These are phyloP conservation scores for Chlorociboria aeruginascens DNA, from an alignment of 495 filamentous ascomycete genomes.

Conservation along the genomic window DNA sequence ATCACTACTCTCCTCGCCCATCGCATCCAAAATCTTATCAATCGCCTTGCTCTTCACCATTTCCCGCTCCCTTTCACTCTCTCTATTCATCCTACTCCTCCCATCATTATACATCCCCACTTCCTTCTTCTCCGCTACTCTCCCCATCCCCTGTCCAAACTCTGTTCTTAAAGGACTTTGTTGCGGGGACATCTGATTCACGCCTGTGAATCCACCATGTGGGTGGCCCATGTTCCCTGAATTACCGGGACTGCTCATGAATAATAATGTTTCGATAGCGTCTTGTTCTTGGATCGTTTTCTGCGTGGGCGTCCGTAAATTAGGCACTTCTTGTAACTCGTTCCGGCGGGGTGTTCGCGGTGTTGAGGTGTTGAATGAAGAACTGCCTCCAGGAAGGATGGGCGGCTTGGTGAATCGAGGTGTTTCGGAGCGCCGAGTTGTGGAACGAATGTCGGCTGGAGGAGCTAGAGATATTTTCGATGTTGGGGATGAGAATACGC, in stretches of 20 bases:
- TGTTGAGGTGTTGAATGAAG: constrained; percentile 15
- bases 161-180: constrained; percentile 18
- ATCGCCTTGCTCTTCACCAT: constrained; percentile 27
- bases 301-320: constrained; percentile 46
- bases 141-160: constrained; percentile 16
- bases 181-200: constrained; percentile 22
- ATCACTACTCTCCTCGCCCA: constrained; percentile 24
- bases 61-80: constrained; percentile 6
- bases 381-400: constrained; percentile 15
- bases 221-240: constrained; percentile 41
- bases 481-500: constrained; percentile 4
- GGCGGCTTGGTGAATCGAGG: constrained; percentile 19
- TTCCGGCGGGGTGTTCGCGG: constrained; percentile 15
- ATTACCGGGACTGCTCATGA: constrained; percentile 79
- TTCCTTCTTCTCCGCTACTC: constrained; percentile 25
- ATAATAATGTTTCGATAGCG: constrained; percentile 75
- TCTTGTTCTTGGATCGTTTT: constrained; percentile 71
- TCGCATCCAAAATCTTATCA: constrained; percentile 39
- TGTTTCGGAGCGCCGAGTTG: constrained; percentile 20
- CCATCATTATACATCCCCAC: constrained; percentile 6
- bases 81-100: constrained; percentile 12
- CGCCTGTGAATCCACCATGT: constrained; percentile 14
- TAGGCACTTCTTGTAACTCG: constrained; percentile 7
- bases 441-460: constrained; percentile 44
- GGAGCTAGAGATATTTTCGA: constrained; percentile 36